A percentile compares a stretch with the other conserved stretches of the same genome.
phyloP scores from a whole-genome alignment of 352 stramenopile species.

The Phytopythium helicoides region DNA sequence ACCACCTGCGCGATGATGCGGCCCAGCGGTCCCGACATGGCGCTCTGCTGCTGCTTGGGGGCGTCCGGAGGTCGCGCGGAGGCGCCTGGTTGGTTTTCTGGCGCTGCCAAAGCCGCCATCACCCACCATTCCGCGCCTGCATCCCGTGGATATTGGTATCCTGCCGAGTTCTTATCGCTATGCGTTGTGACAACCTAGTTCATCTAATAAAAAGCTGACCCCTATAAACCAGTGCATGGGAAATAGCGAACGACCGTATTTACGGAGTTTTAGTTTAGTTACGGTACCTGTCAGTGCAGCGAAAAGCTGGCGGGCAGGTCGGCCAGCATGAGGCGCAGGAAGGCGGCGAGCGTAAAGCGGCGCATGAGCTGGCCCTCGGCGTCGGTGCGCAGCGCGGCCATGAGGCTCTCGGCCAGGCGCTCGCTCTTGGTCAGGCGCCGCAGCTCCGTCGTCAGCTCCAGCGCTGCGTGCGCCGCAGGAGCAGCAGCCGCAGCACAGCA shows the following conservation, averaged over 20 bases:
- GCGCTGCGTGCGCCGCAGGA: slow-evolving; percentile 17
- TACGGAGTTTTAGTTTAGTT: too few relatives aligned
- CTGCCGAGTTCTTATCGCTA: too few relatives aligned
- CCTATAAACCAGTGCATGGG: too few relatives aligned
- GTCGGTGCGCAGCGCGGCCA: slow-evolving; percentile 29
- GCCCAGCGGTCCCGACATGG: slow-evolving; percentile 79
- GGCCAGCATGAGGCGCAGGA: slow-evolving; percentile 39
- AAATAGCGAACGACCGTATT: slow-evolving; percentile 1
- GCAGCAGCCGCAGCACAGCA: not conserved
- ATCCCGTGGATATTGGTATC: too few relatives aligned
- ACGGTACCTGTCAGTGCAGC: slow-evolving; percentile 12
- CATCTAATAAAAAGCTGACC: too few relatives aligned
- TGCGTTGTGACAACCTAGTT: too few relatives aligned
- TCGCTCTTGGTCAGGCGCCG: slow-evolving; percentile 42
- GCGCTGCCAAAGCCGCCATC: too few relatives aligned
- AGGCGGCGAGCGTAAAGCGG: slow-evolving; percentile 48
- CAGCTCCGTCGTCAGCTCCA: slow-evolving; percentile 47
- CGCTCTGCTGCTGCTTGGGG: slow-evolving; percentile 5
- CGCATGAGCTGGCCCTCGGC: slow-evolving; percentile 42
- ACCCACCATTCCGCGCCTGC: too few relatives aligned
- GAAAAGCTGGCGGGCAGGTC: slow-evolving; percentile 38
- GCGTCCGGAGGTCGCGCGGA: too few relatives aligned
- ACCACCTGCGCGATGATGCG: slow-evolving; percentile 84
- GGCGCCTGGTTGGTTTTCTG: too few relatives aligned
- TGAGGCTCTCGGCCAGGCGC: slow-evolving; percentile 35